A percentile compares a stretch with the other conserved stretches of the same genome.
Conservation (phyloP, 495 filamentous ascomycete genomes). For the Parmelia sp. region DNA sequence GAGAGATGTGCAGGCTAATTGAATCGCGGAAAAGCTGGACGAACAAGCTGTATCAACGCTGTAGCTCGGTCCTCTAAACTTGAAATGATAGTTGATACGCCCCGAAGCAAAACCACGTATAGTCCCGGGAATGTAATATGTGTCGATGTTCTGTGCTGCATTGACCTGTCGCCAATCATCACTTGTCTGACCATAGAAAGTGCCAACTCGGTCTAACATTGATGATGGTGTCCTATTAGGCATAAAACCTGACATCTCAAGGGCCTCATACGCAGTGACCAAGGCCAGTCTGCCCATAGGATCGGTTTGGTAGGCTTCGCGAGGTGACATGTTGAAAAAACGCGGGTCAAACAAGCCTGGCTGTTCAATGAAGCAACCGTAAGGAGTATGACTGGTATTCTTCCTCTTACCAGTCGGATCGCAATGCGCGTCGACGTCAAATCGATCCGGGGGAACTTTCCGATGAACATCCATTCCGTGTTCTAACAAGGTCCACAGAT, state of each 20-base stretch:
- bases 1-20: constrained; percentile 68
- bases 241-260: constrained; percentile 26
- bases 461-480: constrained; percentile 9
- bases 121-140: constrained; percentile 30
- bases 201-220: constrained; percentile 31
- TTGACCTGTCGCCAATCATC: constrained; percentile 24
- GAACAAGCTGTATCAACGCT: constrained; percentile 77
- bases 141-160: constrained; percentile 26
- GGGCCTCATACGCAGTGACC: constrained; percentile 36
- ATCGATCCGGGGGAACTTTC: constrained; percentile 25
- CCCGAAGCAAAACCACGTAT: constrained; percentile 27
- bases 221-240: constrained; percentile 32
- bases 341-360: constrained; percentile 19
- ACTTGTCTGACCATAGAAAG: constrained; percentile 34
- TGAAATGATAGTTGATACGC: constrained; percentile 52
- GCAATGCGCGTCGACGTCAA: constrained; percentile 26
- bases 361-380: constrained; percentile 32
- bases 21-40: constrained; percentile 59
- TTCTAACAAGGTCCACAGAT: constrained; percentile 11
- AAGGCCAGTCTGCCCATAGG: constrained; percentile 35
- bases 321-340: constrained; percentile 21
- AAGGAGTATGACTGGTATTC: constrained; percentile 31
- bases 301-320: constrained; percentile 33
- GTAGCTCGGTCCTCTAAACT: constrained; percentile 64
- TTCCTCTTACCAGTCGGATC: constrained; percentile 29